phyloP scores from a whole-genome alignment of 2,329 filamentous ascomycete genomes.

The Talaromyces sp. region DNA sequence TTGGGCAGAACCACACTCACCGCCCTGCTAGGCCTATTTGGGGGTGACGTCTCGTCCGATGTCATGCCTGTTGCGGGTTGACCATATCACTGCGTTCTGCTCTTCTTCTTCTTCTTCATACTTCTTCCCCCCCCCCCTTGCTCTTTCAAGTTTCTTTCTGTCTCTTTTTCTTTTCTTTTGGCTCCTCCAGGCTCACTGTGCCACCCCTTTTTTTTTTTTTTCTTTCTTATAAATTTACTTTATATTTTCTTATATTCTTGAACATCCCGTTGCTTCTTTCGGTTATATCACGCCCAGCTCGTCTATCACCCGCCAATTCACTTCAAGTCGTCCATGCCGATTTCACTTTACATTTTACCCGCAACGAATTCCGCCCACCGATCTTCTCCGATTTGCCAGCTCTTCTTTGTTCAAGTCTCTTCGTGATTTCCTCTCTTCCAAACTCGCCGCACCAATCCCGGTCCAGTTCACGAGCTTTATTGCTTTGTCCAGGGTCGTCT shows the following conservation, averaged over 20 bases:
- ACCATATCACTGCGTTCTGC: not conserved
- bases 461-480: not conserved
- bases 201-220: constrained; percentile 1
- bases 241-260: not conserved
- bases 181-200: constrained; percentile 4
- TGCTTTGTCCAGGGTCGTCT: not conserved
- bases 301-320: too few species aligned
- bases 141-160: too few species aligned
- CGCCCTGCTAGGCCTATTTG: constrained; percentile 27
- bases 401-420: too few species aligned
- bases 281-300: too few species aligned
- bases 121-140: constrained; percentile 12
- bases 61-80: constrained; percentile 23
- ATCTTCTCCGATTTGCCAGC: too few species aligned
- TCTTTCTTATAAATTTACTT: not conserved
- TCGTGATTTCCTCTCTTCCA: too few species aligned
- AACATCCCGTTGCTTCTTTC: not conserved
- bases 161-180: constrained; percentile 10
- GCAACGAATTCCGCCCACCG: too few species aligned
- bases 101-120: not conserved
- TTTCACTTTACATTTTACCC: too few species aligned
- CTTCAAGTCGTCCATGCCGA: too few species aligned
- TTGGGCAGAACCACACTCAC: constrained; percentile 22
- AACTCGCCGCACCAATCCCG: too few species aligned
- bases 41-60: constrained; percentile 28